A percentile compares a stretch with the other conserved stretches of the same genome.
phyloP scores from a whole-genome alignment of 2,329 filamentous ascomycete genomes.

The Fusarium haematococcum region DNA sequence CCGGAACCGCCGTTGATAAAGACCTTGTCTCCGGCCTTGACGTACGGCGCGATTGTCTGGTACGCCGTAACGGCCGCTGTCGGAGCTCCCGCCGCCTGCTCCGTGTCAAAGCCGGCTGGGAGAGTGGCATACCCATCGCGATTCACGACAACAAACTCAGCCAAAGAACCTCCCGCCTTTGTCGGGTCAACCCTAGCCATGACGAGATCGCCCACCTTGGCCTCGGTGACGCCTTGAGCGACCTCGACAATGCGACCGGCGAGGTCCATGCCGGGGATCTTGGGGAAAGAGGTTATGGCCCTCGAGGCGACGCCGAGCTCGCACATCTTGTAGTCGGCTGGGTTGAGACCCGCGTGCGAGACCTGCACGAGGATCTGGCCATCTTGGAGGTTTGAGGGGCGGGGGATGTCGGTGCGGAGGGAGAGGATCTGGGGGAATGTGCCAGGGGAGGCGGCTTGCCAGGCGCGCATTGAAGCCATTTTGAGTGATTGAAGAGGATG shows the following conservation, averaged over 20 bases:
- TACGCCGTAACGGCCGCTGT: constrained; percentile 63
- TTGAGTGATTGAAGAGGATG: too few species aligned
- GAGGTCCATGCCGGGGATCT: constrained; percentile 63
- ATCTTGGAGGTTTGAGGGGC: constrained; percentile 38
- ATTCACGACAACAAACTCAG: constrained; percentile 55
- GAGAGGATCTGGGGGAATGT: constrained; percentile 38
- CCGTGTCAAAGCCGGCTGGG: constrained; percentile 53
- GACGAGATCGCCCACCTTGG: constrained; percentile 56
- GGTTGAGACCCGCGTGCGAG: constrained; percentile 58
- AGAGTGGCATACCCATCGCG: constrained; percentile 52
- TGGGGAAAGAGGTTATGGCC: constrained; percentile 50
- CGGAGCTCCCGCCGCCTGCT: constrained; percentile 57
- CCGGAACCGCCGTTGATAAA: constrained; percentile 76
- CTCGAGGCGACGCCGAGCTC: constrained; percentile 55
- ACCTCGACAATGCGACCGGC: constrained; percentile 59
- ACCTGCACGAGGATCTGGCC: constrained; percentile 58
- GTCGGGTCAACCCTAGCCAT: constrained; percentile 52
- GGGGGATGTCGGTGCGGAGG: constrained; percentile 31
- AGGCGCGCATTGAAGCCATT: constrained; percentile 45
- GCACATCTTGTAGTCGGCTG: constrained; percentile 62
- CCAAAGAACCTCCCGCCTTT: constrained; percentile 54
- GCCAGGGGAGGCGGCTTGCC: constrained; percentile 45
- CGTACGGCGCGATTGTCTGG: constrained; percentile 59
- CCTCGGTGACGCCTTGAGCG: constrained; percentile 43
- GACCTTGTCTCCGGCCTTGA: constrained; percentile 65